A percentile compares a stretch with the other conserved stretches of the same genome.
These are phyloP conservation scores for Phialemoniopsis sp. DNA, from an alignment of 2,329 filamentous ascomycete genomes.

Conservation along the genomic window DNA sequence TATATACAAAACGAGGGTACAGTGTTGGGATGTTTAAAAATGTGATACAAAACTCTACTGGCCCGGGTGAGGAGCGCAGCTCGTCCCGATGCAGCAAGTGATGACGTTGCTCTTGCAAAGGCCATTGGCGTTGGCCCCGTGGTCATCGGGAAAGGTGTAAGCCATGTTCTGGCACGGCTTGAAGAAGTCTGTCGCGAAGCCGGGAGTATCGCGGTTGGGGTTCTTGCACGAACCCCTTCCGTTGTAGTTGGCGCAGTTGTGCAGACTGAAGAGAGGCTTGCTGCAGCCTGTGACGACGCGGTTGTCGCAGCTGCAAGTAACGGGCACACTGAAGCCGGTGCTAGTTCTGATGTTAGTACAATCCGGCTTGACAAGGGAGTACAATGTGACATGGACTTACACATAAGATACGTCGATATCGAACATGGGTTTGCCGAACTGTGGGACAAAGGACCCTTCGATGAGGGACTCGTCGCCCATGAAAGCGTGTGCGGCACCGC, in stretches of 20 bases:
- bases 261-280: not conserved
- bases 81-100: not conserved
- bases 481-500: slow-evolving; percentile 3
- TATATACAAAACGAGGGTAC: too few relatives aligned
- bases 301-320: slow-evolving; percentile 12
- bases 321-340: slow-evolving; percentile 13
- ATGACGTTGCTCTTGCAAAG: not conserved
- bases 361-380: too few relatives aligned
- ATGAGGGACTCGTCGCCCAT: slow-evolving; percentile 8
- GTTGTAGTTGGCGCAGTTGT: not conserved
- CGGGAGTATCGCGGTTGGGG: not conserved
- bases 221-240: not conserved
- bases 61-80: not conserved
- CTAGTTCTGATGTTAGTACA: not conserved
- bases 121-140: not conserved
- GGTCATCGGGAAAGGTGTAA: not conserved
- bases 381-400: slow-evolving; percentile 4
- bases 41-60: too few relatives aligned
- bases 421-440: not conserved
- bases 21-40: too few relatives aligned
- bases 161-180: not conserved
- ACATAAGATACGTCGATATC: slow-evolving; percentile 17
- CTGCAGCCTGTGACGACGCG: not conserved
- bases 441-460: slow-evolving; percentile 9
- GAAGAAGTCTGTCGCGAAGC: not conserved